Evolutionary conservation across 192 early-diverging fungal genomes (phyloP).

Genomic region (Linnemannia schmuckeri): DNA sequence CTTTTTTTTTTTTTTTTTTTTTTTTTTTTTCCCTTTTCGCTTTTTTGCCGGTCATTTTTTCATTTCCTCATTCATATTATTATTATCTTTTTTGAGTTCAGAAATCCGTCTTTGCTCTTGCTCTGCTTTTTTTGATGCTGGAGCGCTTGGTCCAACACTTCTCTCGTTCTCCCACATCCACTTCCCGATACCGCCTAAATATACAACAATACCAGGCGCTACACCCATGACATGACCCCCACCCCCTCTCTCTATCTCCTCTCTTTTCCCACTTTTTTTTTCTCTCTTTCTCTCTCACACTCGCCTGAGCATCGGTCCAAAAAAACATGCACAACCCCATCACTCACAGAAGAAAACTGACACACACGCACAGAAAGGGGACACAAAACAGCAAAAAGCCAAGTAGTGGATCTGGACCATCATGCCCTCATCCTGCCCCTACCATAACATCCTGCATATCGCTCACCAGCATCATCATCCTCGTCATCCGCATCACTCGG

Average conservation of each 20-base stretch:
- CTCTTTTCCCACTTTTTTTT: neutral
- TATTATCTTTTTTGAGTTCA: neutral
- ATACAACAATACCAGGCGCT: neutral
- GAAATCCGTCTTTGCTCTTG: neutral
- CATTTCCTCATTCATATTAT: neutral
- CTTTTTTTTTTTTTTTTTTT: neutral
- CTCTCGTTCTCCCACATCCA: neutral
- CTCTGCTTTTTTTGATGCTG: neutral
- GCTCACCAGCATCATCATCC: neutral
- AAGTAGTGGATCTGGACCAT: neutral
- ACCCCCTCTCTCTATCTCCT: neutral
- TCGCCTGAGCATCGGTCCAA: neutral
- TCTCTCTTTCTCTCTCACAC: neutral
- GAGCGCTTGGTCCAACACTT: conserved; percentile 14
- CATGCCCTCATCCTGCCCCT: neutral
- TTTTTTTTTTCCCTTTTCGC: neutral
- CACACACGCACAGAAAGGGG: too few relatives aligned
- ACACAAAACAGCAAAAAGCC: too few relatives aligned
- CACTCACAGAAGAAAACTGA: neutral
- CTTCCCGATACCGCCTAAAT: neutral
- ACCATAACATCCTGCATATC: neutral
- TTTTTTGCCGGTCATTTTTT: neutral
- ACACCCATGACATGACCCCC: conserved; percentile 1
- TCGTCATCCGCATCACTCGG: neutral
- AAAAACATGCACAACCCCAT: neutral